Evolutionary conservation across 2,329 filamentous ascomycete species (phyloP), one percentile per base, ranked within the genome.

Genomic region (Cryoendolithus antarcticus): DNA sequence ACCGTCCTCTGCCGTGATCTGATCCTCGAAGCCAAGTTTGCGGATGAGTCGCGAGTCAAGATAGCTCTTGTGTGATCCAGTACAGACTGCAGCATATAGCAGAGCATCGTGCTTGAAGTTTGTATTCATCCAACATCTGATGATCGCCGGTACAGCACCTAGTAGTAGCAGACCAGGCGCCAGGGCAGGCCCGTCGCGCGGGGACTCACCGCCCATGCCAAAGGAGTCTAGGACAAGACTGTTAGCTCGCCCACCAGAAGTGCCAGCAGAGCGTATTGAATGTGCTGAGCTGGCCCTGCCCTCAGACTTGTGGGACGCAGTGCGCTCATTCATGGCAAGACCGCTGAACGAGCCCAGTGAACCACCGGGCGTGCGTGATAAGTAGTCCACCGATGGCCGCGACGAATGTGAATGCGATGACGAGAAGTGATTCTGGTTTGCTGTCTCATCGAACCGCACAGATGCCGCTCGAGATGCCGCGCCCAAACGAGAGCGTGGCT

Each of bases 391-490:
- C 9, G 85, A 89, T 40, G 86, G 81, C 33, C 89, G 77, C 43
- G 81, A 83, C 47, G 76, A 77, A 54, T 93, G 85, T 30, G 24
- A 27, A 27, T 27, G 24, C 24, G 24, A 27, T 27, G 24, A 27
- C 15, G 80, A 80, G 75, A 91, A 93, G 59, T 86, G 86, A 35
- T 85, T 82, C 52, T 94, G 86, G 51, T 94, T 77, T 9, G 89
- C 88, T 55, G 86, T 94, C 59, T 96, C 89, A 56, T 96, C 91
- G 54, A 98, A 98, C 30, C 91, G 83, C 50, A 98, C 91, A 56
- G 91, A 96, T 58, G 96, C 96, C 35, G 91, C 89, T 51, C 91
- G 75, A 11, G 91, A 98, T 11, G 86, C 82, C 12, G 84, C 85
- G 39, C 91, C 85, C 46, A 89, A 76, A 44, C 55, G 49, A 30